A percentile compares a stretch with the other conserved stretches of the same genome.
Evolutionary conservation across 495 filamentous ascomycete species (phyloP).

Genomic region (Podospora anserina): DNA sequence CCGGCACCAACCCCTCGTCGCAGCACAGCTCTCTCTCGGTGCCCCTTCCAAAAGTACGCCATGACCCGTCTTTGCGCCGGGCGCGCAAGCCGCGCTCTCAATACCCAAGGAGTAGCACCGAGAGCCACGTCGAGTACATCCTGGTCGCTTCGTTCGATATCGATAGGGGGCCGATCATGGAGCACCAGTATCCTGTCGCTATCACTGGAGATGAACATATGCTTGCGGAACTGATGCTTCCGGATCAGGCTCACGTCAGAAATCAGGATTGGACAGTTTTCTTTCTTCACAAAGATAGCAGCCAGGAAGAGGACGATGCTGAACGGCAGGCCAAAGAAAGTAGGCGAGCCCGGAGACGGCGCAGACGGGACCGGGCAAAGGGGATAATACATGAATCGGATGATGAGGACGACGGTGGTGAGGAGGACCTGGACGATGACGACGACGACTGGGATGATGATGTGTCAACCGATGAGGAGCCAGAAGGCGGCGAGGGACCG

Average conservation of each 20-base stretch:
- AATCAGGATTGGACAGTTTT: slow-evolving; percentile 99
- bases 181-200: slow-evolving; percentile 90
- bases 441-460: slow-evolving; percentile 57
- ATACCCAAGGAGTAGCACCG: slow-evolving; percentile 72
- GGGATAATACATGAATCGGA: slow-evolving; percentile 53
- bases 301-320: slow-evolving; percentile 70
- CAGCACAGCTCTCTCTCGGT: slow-evolving; percentile 54
- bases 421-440: slow-evolving; percentile 39
- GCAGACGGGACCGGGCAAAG: slow-evolving; percentile 47
- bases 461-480: slow-evolving; percentile 54
- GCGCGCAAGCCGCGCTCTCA: slow-evolving; percentile 67
- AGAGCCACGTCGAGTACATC: slow-evolving; percentile 98
- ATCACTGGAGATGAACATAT: slow-evolving; percentile 98
- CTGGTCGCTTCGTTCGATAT: slow-evolving; percentile 98
- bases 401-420: slow-evolving; percentile 46
- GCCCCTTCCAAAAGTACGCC: slow-evolving; percentile 35
- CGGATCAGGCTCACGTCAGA: slow-evolving; percentile 91
- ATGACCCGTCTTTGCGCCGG: slow-evolving; percentile 39
- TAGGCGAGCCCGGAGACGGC: slow-evolving; percentile 42
- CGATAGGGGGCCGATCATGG: slow-evolving; percentile 94
- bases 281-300: slow-evolving; percentile 93
- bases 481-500: slow-evolving; percentile 68
- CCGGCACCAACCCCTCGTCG: slow-evolving; percentile 47
- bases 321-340: slow-evolving; percentile 52
- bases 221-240: slow-evolving; percentile 97